phyloP scores from a whole-genome alignment of 768 basidiomycete genomes.

The Suillus weaverae region DNA sequence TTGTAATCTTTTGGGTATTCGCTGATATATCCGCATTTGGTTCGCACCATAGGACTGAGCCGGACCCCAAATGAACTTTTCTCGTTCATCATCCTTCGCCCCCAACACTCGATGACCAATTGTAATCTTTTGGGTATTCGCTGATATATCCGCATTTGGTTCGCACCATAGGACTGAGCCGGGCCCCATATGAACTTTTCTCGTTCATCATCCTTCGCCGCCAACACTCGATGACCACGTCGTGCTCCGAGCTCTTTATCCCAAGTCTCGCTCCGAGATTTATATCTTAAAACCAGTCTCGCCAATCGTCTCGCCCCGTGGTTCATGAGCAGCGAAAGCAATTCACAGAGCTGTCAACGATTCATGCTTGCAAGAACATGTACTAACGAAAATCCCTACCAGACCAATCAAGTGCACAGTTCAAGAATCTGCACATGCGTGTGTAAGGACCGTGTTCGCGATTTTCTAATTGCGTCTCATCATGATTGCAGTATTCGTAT shows the following conservation, averaged over 20 bases:
- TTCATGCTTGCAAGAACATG: not conserved
- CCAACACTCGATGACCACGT: not conserved
- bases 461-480: conserved; percentile 6
- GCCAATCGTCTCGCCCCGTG: not conserved
- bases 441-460: conserved; percentile 15
- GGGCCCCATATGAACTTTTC: not conserved
- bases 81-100: too few relatives aligned
- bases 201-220: not conserved
- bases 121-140: not conserved
- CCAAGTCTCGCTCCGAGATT: not conserved
- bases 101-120: too few relatives aligned
- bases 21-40: too few relatives aligned
- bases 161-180: not conserved
- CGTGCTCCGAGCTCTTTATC: not conserved
- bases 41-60: too few relatives aligned
- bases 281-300: not conserved
- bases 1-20: too few relatives aligned
- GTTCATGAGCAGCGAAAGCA: not conserved
- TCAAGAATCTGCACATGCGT: conserved; percentile 24
- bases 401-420: not conserved
- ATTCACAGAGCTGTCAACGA: not conserved
- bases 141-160: not conserved
- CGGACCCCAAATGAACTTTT: too few relatives aligned
- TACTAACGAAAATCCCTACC: not conserved
- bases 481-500: conserved; percentile 59